Evolutionary conservation across 371 early-diverging fungal genomes (phyloP), one percentile per base, ranked within the genome.

Genomic region (Dinochytrium kinnereticum): DNA sequence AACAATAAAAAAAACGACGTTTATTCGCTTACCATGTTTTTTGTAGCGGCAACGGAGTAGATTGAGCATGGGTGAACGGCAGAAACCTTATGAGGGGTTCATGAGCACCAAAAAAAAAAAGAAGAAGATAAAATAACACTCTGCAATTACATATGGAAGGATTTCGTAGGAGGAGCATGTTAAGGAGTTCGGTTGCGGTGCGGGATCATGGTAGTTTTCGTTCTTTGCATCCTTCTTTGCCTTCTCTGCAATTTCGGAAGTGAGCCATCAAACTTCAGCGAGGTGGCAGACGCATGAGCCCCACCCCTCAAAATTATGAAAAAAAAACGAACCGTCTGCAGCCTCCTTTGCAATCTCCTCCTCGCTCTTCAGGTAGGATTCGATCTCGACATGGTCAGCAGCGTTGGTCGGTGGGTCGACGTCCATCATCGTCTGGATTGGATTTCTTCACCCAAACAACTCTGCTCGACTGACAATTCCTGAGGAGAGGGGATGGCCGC

Each of bases 51-150:
- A 49, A 92, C 10, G 17, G 72, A 87, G 79, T 92, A 89, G 2
- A 95, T 90, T 40, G 89, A 88, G 70, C 90, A 87, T 10, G 92
- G 90, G 73, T 94, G 94, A 5, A 94, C 82, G 0, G 91, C 92
- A 3, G 91, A 84, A 21, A 81, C 91, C 92, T 92, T 57, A 10
- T 13, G 13, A n/a, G 50, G 13, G n/a, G 50, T 49, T n/a, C 50
- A 17, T n/a, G n/a, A 49, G 17, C 13, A 49, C 50, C n/a, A 17
- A n/a, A 57, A 57, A 57, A 15, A 57, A 5, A 57, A 13, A 5
- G 10, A 24, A 5, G 10, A 57, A 57, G 13, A 24, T 57, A 57
- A 57, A 7, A 57, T n/a, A 57, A 57, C 31, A 5, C 24, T 24
- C 15, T 10, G 7, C 5, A 57, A 5, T 7, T 13, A n/a, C 57